phyloP scores from a whole-genome alignment of 1,284 basidiomycete species.

The Peniophora sp. region DNA sequence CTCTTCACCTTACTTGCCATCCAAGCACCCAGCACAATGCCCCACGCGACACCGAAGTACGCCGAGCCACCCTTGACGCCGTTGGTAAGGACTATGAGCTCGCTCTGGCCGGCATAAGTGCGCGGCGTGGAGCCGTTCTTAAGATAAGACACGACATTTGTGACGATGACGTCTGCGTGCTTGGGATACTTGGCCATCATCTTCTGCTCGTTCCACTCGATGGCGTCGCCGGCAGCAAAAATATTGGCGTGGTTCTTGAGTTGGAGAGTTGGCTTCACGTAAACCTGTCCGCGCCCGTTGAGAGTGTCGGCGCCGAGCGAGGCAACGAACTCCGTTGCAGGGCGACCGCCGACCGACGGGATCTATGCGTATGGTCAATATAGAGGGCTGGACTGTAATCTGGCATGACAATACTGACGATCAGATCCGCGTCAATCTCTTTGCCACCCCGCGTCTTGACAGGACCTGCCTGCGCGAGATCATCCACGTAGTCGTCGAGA shows the following conservation, averaged over 20 bases:
- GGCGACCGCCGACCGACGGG: conserved; percentile 29
- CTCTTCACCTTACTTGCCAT: conserved; percentile 4
- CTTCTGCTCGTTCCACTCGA: conserved; percentile 43
- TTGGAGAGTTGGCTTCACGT: conserved; percentile 38
- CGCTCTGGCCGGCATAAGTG: conserved; percentile 32
- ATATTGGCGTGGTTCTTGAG: conserved; percentile 30
- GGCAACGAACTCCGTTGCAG: conserved; percentile 36
- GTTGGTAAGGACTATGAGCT: conserved; percentile 36
- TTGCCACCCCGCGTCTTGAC: conserved; percentile 41
- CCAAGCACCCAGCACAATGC: conserved; percentile 12
- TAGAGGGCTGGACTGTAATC: neutral
- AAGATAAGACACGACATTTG: conserved; percentile 31
- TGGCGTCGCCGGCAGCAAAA: conserved; percentile 42
- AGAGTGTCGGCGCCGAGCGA: conserved; percentile 28
- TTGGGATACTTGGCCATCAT: conserved; percentile 30
- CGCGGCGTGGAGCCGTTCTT: conserved; percentile 17
- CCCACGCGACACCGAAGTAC: conserved; percentile 35
- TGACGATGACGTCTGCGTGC: conserved; percentile 30
- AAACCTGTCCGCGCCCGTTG: conserved; percentile 27
- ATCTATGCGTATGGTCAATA: conserved; percentile 22
- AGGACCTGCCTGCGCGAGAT: conserved; percentile 20
- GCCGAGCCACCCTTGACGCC: conserved; percentile 32
- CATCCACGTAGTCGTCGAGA: conserved; percentile 42
- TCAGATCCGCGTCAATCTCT: conserved; percentile 37
- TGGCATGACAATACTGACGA: conserved; percentile 26